phyloP scores from a whole-genome alignment of 2,329 filamentous ascomycete species.

The Colletotrichum destructivum region DNA sequence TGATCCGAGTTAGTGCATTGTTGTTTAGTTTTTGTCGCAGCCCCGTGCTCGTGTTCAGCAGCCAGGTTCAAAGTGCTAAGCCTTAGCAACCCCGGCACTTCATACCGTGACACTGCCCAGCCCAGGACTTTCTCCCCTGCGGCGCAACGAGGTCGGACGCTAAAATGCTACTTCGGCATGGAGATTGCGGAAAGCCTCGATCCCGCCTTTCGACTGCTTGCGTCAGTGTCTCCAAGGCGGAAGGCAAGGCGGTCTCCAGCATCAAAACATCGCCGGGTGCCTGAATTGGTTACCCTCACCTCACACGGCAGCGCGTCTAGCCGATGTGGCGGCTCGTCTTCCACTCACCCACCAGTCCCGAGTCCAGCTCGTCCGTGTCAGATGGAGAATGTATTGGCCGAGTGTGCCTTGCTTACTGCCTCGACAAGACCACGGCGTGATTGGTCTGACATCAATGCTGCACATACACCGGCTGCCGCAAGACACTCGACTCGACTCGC shows the following conservation, averaged over 20 bases:
- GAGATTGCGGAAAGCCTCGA: neutral
- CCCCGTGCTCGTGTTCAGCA: neutral
- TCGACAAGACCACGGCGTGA: constrained; percentile 2
- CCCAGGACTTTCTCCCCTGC: neutral
- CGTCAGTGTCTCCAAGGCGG: constrained; percentile 5
- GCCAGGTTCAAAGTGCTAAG: neutral
- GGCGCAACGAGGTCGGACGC: neutral
- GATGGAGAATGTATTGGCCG: constrained; percentile 6
- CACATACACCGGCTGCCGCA: neutral
- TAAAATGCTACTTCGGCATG: neutral
- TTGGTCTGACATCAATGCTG: constrained; percentile 15
- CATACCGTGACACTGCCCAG: neutral
- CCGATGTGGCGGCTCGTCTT: constrained; percentile 25
- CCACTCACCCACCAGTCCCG: constrained; percentile 14
- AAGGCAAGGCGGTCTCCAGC: constrained; percentile 5
- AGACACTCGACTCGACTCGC: constrained; percentile 22
- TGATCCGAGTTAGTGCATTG: neutral
- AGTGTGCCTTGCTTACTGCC: constrained; percentile 36
- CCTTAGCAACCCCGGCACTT: neutral
- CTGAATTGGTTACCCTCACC: neutral
- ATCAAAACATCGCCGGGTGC: neutral
- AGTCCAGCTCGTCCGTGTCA: constrained; percentile 19
- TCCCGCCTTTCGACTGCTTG: constrained; percentile 1
- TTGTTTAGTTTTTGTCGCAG: neutral
- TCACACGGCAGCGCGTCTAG: neutral